Evolutionary conservation across 192 early-diverging fungal genomes (phyloP).

Genomic region (Rhizoclosmatium globosum): DNA sequence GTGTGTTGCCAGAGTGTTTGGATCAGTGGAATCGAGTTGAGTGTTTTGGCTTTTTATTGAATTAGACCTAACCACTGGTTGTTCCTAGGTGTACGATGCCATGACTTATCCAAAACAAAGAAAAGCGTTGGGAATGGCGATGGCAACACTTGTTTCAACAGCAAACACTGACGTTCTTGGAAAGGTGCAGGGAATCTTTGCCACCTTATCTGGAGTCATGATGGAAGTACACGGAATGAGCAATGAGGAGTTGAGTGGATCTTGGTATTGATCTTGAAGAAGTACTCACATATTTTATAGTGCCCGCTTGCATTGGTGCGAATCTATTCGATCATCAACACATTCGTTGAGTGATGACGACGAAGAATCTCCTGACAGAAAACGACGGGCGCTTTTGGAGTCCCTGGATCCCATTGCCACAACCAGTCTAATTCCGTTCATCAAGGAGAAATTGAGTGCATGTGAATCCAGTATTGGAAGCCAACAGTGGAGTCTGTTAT

Average conservation of each 20-base stretch:
- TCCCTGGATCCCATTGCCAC: slow-evolving; percentile 67
- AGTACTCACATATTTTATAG: slow-evolving; percentile 34
- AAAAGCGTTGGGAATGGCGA: slow-evolving; percentile 71
- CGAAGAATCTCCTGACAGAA: slow-evolving; percentile 51
- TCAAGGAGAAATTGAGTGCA: slow-evolving; percentile 59
- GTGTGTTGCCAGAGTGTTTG: slow-evolving; percentile 77
- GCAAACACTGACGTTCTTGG: slow-evolving; percentile 56
- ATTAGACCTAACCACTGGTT: background rate
- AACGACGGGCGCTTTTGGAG: slow-evolving; percentile 49
- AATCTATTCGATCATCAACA: slow-evolving; percentile 64
- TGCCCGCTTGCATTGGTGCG: slow-evolving; percentile 44
- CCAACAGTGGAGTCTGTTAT: slow-evolving; percentile 20
- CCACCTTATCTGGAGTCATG: slow-evolving; percentile 68
- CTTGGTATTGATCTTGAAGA: slow-evolving; percentile 1
- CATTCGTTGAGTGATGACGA: slow-evolving; percentile 58
- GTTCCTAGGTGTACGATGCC: slow-evolving; percentile 72
- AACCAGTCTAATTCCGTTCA: slow-evolving; percentile 54
- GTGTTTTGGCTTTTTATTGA: background rate
- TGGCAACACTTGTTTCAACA: slow-evolving; percentile 63
- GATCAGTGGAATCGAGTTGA: slow-evolving; percentile 10
- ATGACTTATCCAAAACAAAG: slow-evolving; percentile 73
- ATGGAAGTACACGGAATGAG: slow-evolving; percentile 70
- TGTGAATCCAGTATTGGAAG: slow-evolving; percentile 62
- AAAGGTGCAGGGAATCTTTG: slow-evolving; percentile 60
- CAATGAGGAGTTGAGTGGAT: slow-evolving; percentile 58